Evolutionary conservation across 2,329 filamentous ascomycete genomes (phyloP).

Genomic region (Bimuria novae-zelandiae): DNA sequence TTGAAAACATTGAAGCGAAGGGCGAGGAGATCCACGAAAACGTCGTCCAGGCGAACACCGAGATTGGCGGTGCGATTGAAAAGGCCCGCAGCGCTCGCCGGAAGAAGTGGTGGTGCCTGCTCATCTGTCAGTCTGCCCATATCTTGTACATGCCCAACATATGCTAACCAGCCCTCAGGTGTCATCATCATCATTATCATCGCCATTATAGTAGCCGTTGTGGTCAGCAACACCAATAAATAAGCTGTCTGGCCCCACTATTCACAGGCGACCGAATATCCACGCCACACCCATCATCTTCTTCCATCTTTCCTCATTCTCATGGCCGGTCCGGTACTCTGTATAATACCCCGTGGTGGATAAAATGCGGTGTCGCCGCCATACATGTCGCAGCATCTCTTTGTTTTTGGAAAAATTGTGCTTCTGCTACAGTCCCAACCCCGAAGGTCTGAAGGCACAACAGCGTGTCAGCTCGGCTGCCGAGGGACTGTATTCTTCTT

Average conservation of each 20-base stretch:
- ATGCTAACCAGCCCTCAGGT: neutral
- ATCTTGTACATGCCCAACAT: neutral
- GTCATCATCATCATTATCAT: constrained; percentile 45
- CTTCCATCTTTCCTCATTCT: constrained; percentile 22
- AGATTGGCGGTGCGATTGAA: constrained; percentile 79
- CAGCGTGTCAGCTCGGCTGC: neutral
- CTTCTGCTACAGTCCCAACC: neutral
- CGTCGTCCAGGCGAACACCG: constrained; percentile 80
- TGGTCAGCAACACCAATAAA: constrained; percentile 30
- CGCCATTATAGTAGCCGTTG: constrained; percentile 46
- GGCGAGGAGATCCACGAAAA: constrained; percentile 84
- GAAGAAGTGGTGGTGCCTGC: constrained; percentile 98
- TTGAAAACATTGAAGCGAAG: constrained; percentile 83
- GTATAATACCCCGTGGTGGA: constrained; percentile 25
- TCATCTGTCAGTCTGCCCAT: constrained; percentile 57
- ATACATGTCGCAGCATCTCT: constrained; percentile 10
- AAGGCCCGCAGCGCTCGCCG: constrained; percentile 70
- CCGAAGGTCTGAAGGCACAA: neutral
- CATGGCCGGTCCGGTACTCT: constrained; percentile 28
- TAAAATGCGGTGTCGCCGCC: constrained; percentile 13
- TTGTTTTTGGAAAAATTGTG: constrained; percentile 11
- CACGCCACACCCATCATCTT: constrained; percentile 18
- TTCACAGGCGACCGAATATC: constrained; percentile 3
- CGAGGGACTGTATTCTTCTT: neutral
- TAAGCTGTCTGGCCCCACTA: constrained; percentile 8